Evolutionary conservation across 2,329 filamentous ascomycete genomes (phyloP), one percentile per base, ranked within the genome.

Genomic region (Biscogniauxia sp.): DNA sequence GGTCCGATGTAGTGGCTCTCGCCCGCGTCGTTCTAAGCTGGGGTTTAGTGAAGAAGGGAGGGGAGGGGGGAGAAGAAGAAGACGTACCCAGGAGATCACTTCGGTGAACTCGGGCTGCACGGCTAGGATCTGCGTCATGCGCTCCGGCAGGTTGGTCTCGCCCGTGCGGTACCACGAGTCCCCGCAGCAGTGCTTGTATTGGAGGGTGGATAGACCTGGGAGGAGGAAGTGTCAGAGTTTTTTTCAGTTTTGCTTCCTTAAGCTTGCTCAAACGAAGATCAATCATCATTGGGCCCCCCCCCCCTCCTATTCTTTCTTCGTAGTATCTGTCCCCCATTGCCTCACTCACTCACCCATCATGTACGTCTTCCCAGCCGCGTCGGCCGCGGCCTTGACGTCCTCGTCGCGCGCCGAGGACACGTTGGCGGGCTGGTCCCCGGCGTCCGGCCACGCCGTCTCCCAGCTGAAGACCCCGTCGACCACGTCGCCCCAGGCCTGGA

Each of bases 1-100:
- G 69, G 68, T 26, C 74, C 74, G 49, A 77, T 70, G 64, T 77
- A 77, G 63, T 77, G 75, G 59, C 69, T 71, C 58, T 76, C 74
- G 17, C 72, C 71, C 1, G 71, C 74, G 56, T 75, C 73, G 58
- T 77, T 75, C 72, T 70, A 41, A 61, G 55, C 28, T 20, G 51
- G 19, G 17, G 50, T 53, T n/a, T 53, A 41, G 25, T 23, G 55
- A 49, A 25, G 20, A 19, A 37, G n/a, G 32, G 7, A n/a, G 53
- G 56, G 23, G 13, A 37, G 28, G 58, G 2, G 6, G 13, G 54
- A 57, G 37, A 23, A 54, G 45, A 20, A 20, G 26, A 51, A 52
- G 53, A 58, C 58, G 55, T 56, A 63, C 69, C 68, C 72, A 77
- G 15, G 74, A 76, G 49, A 75, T 69, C 15, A 76, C 63, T 56